phyloP scores from a whole-genome alignment of 2,329 filamentous ascomycete species.

The Aulographum hederae region DNA sequence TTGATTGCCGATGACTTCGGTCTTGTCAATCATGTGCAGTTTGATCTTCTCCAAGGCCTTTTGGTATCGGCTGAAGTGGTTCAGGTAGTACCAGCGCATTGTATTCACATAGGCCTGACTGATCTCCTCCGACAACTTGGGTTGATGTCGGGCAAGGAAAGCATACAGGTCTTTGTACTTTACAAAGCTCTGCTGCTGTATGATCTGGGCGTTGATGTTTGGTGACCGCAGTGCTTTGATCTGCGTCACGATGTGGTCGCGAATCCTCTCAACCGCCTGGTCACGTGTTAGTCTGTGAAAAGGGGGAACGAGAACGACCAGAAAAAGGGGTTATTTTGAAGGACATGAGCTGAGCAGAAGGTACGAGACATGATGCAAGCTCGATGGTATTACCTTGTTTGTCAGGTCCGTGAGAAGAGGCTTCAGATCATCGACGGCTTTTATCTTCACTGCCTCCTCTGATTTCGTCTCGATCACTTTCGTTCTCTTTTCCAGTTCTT shows the following conservation, averaged over 20 bases:
- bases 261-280: slow-evolving; percentile 68
- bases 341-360: not conserved
- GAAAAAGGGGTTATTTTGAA: not conserved
- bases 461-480: slow-evolving; percentile 52
- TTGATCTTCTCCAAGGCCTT: slow-evolving; percentile 71
- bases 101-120: slow-evolving; percentile 90
- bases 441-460: slow-evolving; percentile 41
- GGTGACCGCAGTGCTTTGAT: slow-evolving; percentile 88
- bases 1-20: slow-evolving; percentile 56
- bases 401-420: slow-evolving; percentile 73
- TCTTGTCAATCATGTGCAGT: slow-evolving; percentile 64
- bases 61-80: slow-evolving; percentile 78
- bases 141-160: slow-evolving; percentile 69
- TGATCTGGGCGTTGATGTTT: slow-evolving; percentile 91
- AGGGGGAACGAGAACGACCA: not conserved
- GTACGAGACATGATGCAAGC: not conserved
- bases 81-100: slow-evolving; percentile 95
- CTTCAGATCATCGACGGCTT: slow-evolving; percentile 65
- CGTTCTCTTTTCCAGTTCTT: slow-evolving; percentile 66
- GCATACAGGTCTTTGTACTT: slow-evolving; percentile 75
- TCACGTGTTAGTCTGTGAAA: not conserved
- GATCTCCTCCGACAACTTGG: slow-evolving; percentile 75
- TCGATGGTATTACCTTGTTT: slow-evolving; percentile 40
- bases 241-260: slow-evolving; percentile 85
- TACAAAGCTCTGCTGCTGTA: slow-evolving; percentile 83